Percentiles rank a stretch among this genome's conserved stretches.
phyloP scores from a whole-genome alignment of 106 monocot genomes.

The Platanthera guangdongensis region DNA sequence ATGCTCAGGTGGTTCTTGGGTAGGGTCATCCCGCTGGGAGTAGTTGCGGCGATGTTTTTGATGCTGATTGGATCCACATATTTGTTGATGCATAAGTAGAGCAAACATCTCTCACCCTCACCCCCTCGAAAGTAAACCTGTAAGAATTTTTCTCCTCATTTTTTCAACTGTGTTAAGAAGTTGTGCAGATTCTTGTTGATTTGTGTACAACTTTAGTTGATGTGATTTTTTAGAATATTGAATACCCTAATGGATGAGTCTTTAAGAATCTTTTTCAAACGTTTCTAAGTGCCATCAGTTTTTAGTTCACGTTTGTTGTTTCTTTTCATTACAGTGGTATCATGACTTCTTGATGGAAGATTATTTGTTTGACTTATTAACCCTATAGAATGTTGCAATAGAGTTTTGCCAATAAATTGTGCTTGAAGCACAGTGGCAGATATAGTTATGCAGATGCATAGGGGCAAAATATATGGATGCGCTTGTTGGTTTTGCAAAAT shows the following conservation, averaged over 20 bases:
- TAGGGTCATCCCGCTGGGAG: no score
- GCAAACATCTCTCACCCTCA: no score
- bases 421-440: not conserved
- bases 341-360: not conserved
- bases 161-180: not conserved
- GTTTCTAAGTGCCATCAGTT: not conserved
- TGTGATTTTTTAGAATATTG: not conserved
- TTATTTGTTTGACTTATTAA: not conserved
- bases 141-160: not conserved
- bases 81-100: no score
- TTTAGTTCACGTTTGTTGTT: not conserved
- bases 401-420: not conserved
- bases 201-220: not conserved
- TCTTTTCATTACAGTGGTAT: not conserved
- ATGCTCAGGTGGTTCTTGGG: no score
- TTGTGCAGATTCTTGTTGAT: not conserved
- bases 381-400: not conserved
- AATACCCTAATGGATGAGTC: not conserved
- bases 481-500: not conserved
- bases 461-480: not conserved
- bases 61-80: no score
- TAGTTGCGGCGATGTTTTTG: no score
- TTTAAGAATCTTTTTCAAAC: not conserved
- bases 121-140: no score
- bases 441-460: not conserved